These are phyloP conservation scores for Apiotrichum porosum DNA, from an alignment of 1,284 basidiomycete species.

Conservation along the genomic window DNA sequence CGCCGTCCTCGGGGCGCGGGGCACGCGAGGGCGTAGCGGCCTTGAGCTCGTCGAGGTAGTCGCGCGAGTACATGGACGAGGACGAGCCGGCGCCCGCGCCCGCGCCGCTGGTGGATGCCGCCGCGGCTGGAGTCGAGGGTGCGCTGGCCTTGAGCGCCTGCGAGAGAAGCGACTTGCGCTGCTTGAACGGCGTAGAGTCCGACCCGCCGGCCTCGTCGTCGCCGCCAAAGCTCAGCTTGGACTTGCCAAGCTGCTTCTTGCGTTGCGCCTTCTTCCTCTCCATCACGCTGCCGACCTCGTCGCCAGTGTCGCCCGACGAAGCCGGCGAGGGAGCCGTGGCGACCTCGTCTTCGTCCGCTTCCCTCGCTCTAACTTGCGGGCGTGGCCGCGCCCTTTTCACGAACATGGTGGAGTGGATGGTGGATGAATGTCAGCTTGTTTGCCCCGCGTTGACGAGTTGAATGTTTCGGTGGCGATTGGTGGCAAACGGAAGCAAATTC, in stretches of 20 bases:
- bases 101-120: slow-evolving; percentile 11
- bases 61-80: slow-evolving; percentile 59
- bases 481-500: slow-evolving; percentile 7
- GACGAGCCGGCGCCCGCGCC: slow-evolving; percentile 47
- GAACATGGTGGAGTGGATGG: slow-evolving; percentile 32
- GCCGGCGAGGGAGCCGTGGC: slow-evolving; percentile 26
- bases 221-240: slow-evolving; percentile 74
- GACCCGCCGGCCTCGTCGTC: slow-evolving; percentile 52
- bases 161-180: slow-evolving; percentile 46
- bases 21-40: slow-evolving; percentile 67
- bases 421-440: background rate
- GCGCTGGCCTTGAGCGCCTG: slow-evolving; percentile 35
- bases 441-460: too few relatives aligned
- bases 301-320: slow-evolving; percentile 15
- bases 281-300: slow-evolving; percentile 33
- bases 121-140: background rate
- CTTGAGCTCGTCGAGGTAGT: slow-evolving; percentile 75
- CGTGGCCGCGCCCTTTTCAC: slow-evolving; percentile 43
- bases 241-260: slow-evolving; percentile 25
- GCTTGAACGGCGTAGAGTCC: slow-evolving; percentile 38
- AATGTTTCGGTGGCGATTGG: slow-evolving; percentile 2
- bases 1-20: slow-evolving; percentile 47
- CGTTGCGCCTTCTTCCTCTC: slow-evolving; percentile 42
- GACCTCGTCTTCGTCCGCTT: slow-evolving; percentile 28
- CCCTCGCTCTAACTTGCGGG: slow-evolving; percentile 34